Conservation (phyloP, 352 stramenopile genomes). For the Phytophthora sp. region DNA sequence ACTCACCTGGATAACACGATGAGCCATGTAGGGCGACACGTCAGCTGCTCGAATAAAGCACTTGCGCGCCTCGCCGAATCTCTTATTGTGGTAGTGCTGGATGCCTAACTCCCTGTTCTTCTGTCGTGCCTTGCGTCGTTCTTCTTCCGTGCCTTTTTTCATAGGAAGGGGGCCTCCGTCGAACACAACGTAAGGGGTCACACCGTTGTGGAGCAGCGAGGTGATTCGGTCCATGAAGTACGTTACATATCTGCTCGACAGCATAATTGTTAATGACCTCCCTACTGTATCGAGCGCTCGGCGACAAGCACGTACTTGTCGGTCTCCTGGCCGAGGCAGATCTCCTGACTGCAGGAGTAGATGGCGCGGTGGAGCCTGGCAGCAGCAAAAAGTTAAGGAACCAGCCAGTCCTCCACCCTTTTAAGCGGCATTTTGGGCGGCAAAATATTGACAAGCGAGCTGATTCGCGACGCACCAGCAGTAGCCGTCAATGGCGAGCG, state of each 20-base stretch:
- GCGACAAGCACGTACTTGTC: constrained; percentile 60
- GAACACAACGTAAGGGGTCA: constrained; percentile 83
- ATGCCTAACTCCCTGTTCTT: constrained; percentile 76
- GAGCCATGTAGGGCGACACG: constrained; percentile 81
- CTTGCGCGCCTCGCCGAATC: constrained; percentile 70
- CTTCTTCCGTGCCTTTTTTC: constrained; percentile 82
- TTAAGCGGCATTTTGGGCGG: no score
- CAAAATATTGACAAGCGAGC: background rate
- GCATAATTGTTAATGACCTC: constrained; percentile 11
- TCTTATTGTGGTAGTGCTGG: constrained; percentile 56
- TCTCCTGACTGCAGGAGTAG: constrained; percentile 76
- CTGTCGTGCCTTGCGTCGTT: constrained; percentile 64
- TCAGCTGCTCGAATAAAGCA: constrained; percentile 76
- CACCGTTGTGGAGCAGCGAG: constrained; percentile 53
- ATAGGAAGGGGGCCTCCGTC: constrained; percentile 75
- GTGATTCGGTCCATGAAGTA: constrained; percentile 78
- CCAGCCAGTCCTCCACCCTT: background rate
- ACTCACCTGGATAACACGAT: constrained; percentile 75
- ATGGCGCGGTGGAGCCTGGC: constrained; percentile 83
- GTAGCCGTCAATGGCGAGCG: constrained; percentile 83
- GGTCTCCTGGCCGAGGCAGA: constrained; percentile 68
- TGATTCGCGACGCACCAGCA: constrained; percentile 60
- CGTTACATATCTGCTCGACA: constrained; percentile 62
- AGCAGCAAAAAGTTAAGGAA: background rate
- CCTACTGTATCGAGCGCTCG: background rate